Evolutionary conservation across 2,329 filamentous ascomycete genomes (phyloP).

Genomic region (Aspergillus novofumigatus): DNA sequence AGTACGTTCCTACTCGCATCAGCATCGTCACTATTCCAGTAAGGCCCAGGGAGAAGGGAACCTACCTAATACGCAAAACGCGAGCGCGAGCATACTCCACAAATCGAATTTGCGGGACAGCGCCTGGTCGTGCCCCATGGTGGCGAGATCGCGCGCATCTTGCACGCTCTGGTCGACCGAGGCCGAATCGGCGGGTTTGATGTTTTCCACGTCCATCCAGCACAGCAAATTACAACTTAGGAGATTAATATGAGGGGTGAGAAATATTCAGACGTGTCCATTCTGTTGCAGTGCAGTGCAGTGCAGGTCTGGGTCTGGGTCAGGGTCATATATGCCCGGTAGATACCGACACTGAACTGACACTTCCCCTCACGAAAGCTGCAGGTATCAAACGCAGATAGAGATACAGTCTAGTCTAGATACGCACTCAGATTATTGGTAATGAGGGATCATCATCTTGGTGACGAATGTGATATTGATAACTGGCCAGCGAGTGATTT

Average conservation of each 20-base stretch:
- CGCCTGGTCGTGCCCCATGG: slow-evolving; percentile 42
- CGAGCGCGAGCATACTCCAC: slow-evolving; percentile 55
- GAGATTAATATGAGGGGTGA: neutral
- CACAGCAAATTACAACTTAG: neutral
- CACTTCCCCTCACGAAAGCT: neutral
- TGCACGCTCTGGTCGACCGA: slow-evolving; percentile 33
- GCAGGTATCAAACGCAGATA: neutral
- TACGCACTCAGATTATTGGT: neutral
- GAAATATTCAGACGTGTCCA: neutral
- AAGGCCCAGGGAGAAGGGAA: neutral
- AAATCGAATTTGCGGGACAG: slow-evolving; percentile 48
- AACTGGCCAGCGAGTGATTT: neutral
- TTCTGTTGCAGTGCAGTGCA: neutral
- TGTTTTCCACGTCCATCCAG: slow-evolving; percentile 28
- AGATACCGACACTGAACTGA: neutral
- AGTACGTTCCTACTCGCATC: slow-evolving; percentile 46
- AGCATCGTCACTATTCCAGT: neutral
- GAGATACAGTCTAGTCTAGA: neutral
- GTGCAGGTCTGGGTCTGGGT: neutral
- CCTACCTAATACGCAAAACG: slow-evolving; percentile 53
- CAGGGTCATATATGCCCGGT: neutral
- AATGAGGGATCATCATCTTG: too few relatives aligned
- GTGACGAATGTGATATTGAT: neutral
- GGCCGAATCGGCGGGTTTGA: slow-evolving; percentile 25
- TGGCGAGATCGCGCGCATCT: slow-evolving; percentile 41